Base-by-base conservation (phyloP, 345 rosid species). In the Nasturtium officinale region DNA sequence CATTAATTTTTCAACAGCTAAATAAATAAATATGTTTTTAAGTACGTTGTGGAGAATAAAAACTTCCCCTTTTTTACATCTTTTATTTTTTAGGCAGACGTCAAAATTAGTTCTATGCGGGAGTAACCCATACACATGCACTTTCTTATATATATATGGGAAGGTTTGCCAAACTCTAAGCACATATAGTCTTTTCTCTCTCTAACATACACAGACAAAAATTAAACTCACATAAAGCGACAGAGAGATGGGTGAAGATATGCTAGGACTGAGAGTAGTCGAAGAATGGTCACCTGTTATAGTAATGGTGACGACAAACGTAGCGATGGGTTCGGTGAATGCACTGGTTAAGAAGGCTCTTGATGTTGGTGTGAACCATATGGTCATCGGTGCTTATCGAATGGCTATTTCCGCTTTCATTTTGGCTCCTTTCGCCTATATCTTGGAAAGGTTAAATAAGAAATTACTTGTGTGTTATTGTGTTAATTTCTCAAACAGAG, bases 311-410 rank as follows among this genome's bases (percentile, higher is more conserved):
- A 66, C 68, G 1, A 45, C 83, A 57, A 85, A 86, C 74, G 69
- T 85, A 23, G 88, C 82, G 5, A 81, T 88, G 50, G 87, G 96
- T 8, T 67, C 81, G 8, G 91, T 84, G 28, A 89, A 87, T 69
- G 81, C 83, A 54, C 83, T 89, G 46, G 78, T 90, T 54, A 88
- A 88, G 88, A 83, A 82, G 77, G 80, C 82, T 57, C 82, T 87
- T 17, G 85, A 87, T 18, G 79, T 54, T 72, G 98, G 95, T 37
- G 80, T 83, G 20, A 82, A 82, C 79, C 88, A 83, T 71, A 74
- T 88, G 78, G 82, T 88, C 47, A 61, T 92, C 23, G 78, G 89
- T 79, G 78, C 91, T 9, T 88, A 92, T 75, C 84, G 98, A 5
- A 86, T 83, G 55, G 59, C 77, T n/a, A 79, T 88, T 74, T 84